Evolutionary conservation across 2,329 filamentous ascomycete species (phyloP), one percentile per base, ranked within the genome.

Genomic region (Ophiosphaerella korrae): DNA sequence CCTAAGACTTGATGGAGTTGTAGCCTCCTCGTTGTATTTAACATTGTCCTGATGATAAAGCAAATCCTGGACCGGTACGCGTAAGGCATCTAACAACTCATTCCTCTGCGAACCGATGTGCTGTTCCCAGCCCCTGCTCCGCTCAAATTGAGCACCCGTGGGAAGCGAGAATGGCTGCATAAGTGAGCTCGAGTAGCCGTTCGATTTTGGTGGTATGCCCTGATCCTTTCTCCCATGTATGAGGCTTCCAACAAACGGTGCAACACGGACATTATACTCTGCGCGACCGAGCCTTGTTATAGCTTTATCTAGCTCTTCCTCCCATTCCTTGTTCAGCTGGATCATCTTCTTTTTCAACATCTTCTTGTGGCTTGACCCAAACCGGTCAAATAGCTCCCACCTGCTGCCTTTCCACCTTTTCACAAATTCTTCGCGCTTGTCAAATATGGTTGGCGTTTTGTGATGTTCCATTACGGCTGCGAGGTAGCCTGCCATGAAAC

Each of bases 401-500:
- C 8, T 14, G 2, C 43, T 35, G 0, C 9, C n/a, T 8, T 60
- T 62, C 58, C 57, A 66, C 3, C 54, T 32, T 3, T 36, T 7
- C 9, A 68, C 26, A 13, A 67, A 68, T 0, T 24, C 23, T 8
- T 67, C 61, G 9, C 63, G 48, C 4, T 26, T 42, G 0, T 18
- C 16, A 33, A 65, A 66, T 3, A 5, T 7, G 7, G 36, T 36
- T n/a, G 57, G 55, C 0, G 43, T 33, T 34, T 57, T 58, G 48
- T 67, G 56, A 18, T 62, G 58, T 31, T 68, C 63, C 9, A 67
- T 41, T 0, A 67, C 53, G 6, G 60, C 60, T 8, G 37, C 41
- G 31, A 67, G 61, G 32, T 63, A 67, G 3, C 40, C 11, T 1
- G 35, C 49, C 16, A 57, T 53, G 53, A 68, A 68, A 8, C 46